Evolutionary conservation across 257 asterid genomes (phyloP), one percentile per base, ranked within the genome.

Genomic region (Solanum pinnatisectum): DNA sequence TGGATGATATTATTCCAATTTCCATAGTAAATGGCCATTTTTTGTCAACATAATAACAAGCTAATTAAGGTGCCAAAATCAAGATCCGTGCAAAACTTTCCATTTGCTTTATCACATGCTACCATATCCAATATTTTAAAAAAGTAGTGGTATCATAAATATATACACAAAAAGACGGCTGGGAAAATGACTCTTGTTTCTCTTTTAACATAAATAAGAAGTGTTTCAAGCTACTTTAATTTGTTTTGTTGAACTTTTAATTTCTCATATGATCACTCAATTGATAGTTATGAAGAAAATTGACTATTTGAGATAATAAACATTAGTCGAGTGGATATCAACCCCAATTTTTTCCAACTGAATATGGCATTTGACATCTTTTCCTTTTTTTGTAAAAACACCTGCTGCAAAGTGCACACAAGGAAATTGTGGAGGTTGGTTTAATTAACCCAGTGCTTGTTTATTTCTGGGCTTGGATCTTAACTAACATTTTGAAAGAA

Each of bases 301-400:
- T 60, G 30, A 60, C 6, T 60, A 2, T 60, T 22, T 23, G 30
- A 23, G 15, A 60, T 23, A 60, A 23, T 60, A 60, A 60, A 10
- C 0, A 60, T 23, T 60, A 60, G 1, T 60, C 1, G 7, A 23
- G 13, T 56, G 0, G 0, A 56, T 0, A 56, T 59, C 5, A 8
- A 0, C 27, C 0, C 2, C 67, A 59, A 59, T 20, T 59, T 59
- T 52, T 59, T 59, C 67, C 1, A 22, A 56, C 67, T 56, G 65
- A 16, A 56, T 18, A 56, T 56, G 25, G 25, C 67, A 59, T 22
- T 59, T 59, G n/a, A 52, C 63, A 52, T 52, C n/a, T 16, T 52
- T 52, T 52, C 10, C 3, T 0, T 49, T 49, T 49, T 18, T 18
- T 52, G 63, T 52, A 0, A 52, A 52, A 52, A 52, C n/a, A 52